Conservation (phyloP, 805 yeast genomes). For the Tetrapisispora iriomotensis region DNA sequence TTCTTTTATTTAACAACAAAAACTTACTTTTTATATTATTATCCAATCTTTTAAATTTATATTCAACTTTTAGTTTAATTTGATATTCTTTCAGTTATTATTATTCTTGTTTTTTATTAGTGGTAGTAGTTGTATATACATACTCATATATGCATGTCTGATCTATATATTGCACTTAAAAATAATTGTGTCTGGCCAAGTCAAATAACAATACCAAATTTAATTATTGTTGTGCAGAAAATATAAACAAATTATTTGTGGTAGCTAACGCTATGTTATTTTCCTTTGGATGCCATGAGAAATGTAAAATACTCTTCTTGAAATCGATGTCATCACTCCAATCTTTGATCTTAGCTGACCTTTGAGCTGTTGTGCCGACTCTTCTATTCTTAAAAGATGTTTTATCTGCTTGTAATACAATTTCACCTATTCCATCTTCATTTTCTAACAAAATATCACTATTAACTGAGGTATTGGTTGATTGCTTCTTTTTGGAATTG, state of each 20-base stretch:
- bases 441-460: slow-evolving; percentile 4
- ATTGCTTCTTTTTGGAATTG: slow-evolving; percentile 2
- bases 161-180: background rate
- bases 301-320: slow-evolving; percentile 85
- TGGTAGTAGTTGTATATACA: background rate
- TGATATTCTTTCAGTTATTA: background rate
- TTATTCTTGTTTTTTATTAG: background rate
- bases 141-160: background rate
- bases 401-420: slow-evolving; percentile 94
- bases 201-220: background rate
- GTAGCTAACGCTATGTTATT: slow-evolving; percentile 97
- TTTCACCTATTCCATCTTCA: slow-evolving; percentile 36
- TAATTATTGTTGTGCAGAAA: slow-evolving; percentile 44
- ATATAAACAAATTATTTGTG: slow-evolving; percentile 84
- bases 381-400: slow-evolving; percentile 69
- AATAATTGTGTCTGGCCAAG: background rate
- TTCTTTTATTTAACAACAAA: no score
- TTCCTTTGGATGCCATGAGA: slow-evolving; percentile 98
- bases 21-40: background rate
- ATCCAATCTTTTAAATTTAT: background rate
- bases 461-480: slow-evolving; percentile 4
- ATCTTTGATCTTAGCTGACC: slow-evolving; percentile 35
- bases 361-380: slow-evolving; percentile 30
- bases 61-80: background rate
- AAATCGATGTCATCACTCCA: slow-evolving; percentile 79